Conservation (phyloP, 306 rosid species). For the Biancaea sappan region DNA sequence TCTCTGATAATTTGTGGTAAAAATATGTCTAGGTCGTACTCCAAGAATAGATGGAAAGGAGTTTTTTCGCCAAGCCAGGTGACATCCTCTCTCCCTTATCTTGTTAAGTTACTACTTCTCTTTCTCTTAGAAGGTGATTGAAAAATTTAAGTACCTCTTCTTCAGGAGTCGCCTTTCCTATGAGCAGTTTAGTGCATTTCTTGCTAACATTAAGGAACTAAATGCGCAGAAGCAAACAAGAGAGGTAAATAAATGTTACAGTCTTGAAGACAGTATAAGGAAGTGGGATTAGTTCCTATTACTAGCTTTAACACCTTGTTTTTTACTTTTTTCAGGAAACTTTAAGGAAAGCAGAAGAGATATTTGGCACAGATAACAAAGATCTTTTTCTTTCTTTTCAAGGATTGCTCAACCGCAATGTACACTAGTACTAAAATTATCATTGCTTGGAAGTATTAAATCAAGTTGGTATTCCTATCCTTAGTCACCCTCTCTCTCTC, state of each 20-base stretch:
- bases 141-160: conserved; percentile 28
- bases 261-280: conserved; percentile 11
- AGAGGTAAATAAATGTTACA: conserved; percentile 62
- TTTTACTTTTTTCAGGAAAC: conserved; percentile 71
- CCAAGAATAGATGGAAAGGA: conserved; percentile 98
- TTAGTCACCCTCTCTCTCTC: conserved; percentile 21
- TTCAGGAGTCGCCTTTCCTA: conserved; percentile 95
- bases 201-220: conserved; percentile 91
- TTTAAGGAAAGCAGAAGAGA: conserved; percentile 91
- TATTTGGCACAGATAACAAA: conserved; percentile 95
- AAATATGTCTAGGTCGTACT: conserved; percentile 66
- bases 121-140: conserved; percentile 7
- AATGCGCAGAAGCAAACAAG: conserved; percentile 97
- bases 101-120: not conserved
- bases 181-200: conserved; percentile 99
- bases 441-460: conserved; percentile 35
- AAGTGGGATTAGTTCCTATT: conserved; percentile 21
- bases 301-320: conserved; percentile 20
- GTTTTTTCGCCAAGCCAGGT: conserved; percentile 98
- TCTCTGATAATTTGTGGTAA: conserved; percentile 2
- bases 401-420: conserved; percentile 86
- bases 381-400: conserved; percentile 91
- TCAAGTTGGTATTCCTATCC: conserved; percentile 46
- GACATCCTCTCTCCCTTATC: conserved; percentile 26
- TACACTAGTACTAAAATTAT: conserved; percentile 35